Base-by-base conservation (phyloP, 192 early-diverging fungal species). In the Coemansia sp. region DNA sequence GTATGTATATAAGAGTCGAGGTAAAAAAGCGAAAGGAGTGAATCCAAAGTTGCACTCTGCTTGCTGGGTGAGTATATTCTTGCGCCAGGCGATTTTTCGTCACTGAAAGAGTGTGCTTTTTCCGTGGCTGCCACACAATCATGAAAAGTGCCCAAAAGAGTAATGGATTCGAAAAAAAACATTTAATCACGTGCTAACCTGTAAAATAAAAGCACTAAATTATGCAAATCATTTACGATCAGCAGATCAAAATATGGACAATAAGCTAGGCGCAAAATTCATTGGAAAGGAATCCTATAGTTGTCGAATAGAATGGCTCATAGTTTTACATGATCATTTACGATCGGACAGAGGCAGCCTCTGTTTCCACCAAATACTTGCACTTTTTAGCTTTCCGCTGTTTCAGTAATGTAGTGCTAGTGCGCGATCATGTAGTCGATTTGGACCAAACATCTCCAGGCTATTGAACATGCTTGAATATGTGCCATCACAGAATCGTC, bases 11-110 rank as follows among this genome's bases (percentile, higher is more conserved):
- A 46, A 34, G 59, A 58, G 59, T 55, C 46, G 58, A 68, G 66
- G 66, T 68, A 26, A 49, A 42, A 59, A 40, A 59, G 37, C 58
- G 52, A 68, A 68, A 61, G 59, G 66, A 68, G 66, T 60, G 59
- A 61, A 68, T 61, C 66, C 37, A 31, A 31, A 43, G 25, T 25
- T 18, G 53, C n/a, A 33, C 53, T 31, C 13, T 31, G 39, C 2
- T 21, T 48, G 13, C 21, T 29, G 18, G 40, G 4, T 39, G 34
- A 42, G 62, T 33, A 64, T 53, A 64, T 52, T 49, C 29, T 51
- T 48, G 52, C 43, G 13, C 43, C 43, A 15, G n/a, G 39, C 39
- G 7, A 40, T n/a, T n/a, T n/a, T n/a, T n/a, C n/a, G n/a, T n/a
- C n/a, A n/a, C n/a, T n/a, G 23, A 15, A 13, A 21, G n/a, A 8